A percentile compares a stretch with the other conserved stretches of the same genome.
phyloP scores from a whole-genome alignment of 768 basidiomycete genomes.

The Hericium coralloides region DNA sequence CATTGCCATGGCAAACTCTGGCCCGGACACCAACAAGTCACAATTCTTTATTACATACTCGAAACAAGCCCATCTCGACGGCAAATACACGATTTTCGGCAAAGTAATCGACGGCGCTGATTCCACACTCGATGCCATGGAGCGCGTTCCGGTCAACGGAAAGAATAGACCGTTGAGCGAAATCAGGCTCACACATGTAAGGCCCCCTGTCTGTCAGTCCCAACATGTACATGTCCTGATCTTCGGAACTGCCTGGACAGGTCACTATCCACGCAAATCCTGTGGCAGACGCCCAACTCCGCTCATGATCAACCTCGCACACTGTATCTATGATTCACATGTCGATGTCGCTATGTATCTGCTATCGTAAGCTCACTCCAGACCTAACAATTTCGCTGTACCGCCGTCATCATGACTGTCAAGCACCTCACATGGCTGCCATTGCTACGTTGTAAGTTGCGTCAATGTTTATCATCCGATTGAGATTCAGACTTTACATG shows the following conservation, averaged over 20 bases:
- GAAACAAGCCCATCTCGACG: slow-evolving; percentile 91
- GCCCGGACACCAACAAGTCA: slow-evolving; percentile 87
- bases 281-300: slow-evolving; percentile 68
- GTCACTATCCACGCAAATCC: slow-evolving; percentile 92
- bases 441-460: too few species aligned
- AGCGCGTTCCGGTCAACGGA: slow-evolving; percentile 79
- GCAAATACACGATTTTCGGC: slow-evolving; percentile 91
- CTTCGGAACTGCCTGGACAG: slow-evolving; percentile 27
- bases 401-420: too few species aligned
- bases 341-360: too few species aligned
- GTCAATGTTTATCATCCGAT: too few species aligned
- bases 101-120: slow-evolving; percentile 99
- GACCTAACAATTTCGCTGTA: too few species aligned
- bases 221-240: neutral
- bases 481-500: too few species aligned
- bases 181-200: slow-evolving; percentile 73
- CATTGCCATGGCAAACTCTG: slow-evolving; percentile 97
- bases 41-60: slow-evolving; percentile 88
- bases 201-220: slow-evolving; percentile 19
- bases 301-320: slow-evolving; percentile 9
- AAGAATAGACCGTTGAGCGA: slow-evolving; percentile 86
- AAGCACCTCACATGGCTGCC: too few species aligned
- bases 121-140: slow-evolving; percentile 89
- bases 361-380: too few species aligned
- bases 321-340: too few species aligned